phyloP scores from a whole-genome alignment of 495 filamentous ascomycete species.

The Aspergillus conjunctus region DNA sequence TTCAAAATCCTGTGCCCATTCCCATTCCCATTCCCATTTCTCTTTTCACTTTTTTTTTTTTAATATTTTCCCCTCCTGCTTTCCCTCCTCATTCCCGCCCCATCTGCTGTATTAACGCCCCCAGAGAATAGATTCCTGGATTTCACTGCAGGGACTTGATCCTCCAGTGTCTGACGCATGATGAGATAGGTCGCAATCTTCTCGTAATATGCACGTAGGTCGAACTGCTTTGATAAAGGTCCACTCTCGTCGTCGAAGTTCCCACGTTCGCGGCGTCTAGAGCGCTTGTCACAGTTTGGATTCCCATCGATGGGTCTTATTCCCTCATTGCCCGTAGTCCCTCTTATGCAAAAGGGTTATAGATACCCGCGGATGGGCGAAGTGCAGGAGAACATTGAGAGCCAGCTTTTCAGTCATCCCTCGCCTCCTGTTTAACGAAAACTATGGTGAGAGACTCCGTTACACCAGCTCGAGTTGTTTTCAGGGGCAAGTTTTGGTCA shows the following conservation, averaged over 20 bases:
- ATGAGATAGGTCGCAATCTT: slow-evolving; percentile 4
- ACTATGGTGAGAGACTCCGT: slow-evolving; percentile 12
- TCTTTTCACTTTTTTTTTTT: background rate
- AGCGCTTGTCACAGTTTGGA: slow-evolving; percentile 39
- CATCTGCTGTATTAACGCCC: background rate
- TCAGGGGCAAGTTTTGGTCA: slow-evolving; percentile 12
- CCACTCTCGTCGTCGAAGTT: slow-evolving; percentile 23
- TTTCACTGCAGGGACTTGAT: slow-evolving; percentile 8
- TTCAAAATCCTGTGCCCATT: background rate
- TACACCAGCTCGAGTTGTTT: slow-evolving; percentile 21
- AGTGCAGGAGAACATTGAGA: slow-evolving; percentile 8
- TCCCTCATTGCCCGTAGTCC: slow-evolving; percentile 6
- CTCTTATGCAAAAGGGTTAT: slow-evolving; percentile 5
- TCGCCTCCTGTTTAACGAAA: slow-evolving; percentile 9
- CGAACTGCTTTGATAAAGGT: slow-evolving; percentile 13
- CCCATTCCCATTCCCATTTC: slow-evolving; percentile 12
- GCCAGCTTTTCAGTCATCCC: slow-evolving; percentile 6
- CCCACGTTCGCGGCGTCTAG: slow-evolving; percentile 38
- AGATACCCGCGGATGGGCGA: slow-evolving; percentile 24
- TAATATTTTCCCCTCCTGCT: slow-evolving; percentile 9
- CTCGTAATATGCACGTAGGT: slow-evolving; percentile 11
- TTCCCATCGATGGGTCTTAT: slow-evolving; percentile 11
- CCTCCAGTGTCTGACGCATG: slow-evolving; percentile 9
- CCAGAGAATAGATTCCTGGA: slow-evolving; percentile 6
- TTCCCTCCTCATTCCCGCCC: slow-evolving; percentile 11